Evolutionary conservation across 106 monocot genomes (phyloP), one percentile per base, ranked within the genome.

Genomic region (Alisma plantagoaquatica): DNA sequence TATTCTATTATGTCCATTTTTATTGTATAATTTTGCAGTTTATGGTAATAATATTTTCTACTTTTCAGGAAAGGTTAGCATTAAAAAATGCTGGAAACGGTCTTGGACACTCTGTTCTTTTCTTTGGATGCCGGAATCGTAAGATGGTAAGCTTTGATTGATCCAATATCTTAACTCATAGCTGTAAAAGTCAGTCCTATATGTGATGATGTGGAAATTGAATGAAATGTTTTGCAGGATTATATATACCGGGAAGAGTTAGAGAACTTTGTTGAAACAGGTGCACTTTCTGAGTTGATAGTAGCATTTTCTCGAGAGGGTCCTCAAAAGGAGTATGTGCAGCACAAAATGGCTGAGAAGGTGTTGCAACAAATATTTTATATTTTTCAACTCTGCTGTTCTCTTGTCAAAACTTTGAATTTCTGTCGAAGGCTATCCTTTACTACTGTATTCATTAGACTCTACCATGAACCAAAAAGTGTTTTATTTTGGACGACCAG

Each of bases 221-320:
- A n/a, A n/a, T n/a, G 7, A 33, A 33, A 20, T 26, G 27, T 22
- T 33, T 10, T 61, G 49, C 56, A 86, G 86, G 86, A 86, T 51
- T 86, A 67, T 64, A 86, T 86, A n/a, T 86, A 86, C 53, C 76
- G 77, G 64, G 86, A 86, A 29, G 86, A 86, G 48, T 33, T 67
- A 41, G 33, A 56, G 25, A 23, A 27, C 31, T 69, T 52, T 25
- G 16, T 16, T 0, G 32, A 69, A 53, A 8, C 22, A n/a, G 86
- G 86, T 14, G 80, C 62, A 17, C 59, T 86, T 23, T 80, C 86
- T 56, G 86, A 86, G 49, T 51, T 86, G 45, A 67, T 77, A 60
- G 70, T 86, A 27, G 76, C 86, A 0, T 80, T 80, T 56, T 86
- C 86, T 52, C 72, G 86, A 6, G 80, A 86, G 46, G 86, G 86